Evolutionary conservation across 2,329 filamentous ascomycete species (phyloP), one percentile per base, ranked within the genome.

Genomic region (Colletotrichum phormii): DNA sequence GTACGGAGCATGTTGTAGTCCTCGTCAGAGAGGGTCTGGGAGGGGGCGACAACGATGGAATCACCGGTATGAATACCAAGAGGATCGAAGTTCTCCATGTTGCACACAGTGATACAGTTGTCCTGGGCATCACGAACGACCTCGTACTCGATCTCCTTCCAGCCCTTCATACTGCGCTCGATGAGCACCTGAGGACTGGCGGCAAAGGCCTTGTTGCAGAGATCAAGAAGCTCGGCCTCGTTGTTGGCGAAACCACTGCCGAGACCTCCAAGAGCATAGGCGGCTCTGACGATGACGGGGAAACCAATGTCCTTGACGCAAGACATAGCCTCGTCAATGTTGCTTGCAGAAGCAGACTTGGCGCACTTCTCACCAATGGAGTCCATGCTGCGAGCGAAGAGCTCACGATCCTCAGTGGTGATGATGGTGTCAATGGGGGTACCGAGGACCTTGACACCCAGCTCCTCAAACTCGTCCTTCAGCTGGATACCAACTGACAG

Each of bases 51-150:
- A 64, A 99, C 97, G 76, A 99, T 98, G 13, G 96, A 98, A 81
- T 99, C 97, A 82, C 97, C 97, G 3, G 97, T 99, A 81, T 98
- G 97, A 75, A 98, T 98, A 79, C 97, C 97, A 1, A 99, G 91
- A 67, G 97, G 97, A 82, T 99, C 97, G 80, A 99, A 99, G 86
- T 99, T 99, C 86, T 99, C 97, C 97, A 99, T 98, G 87, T 99
- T 99, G 84, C 97, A 99, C 74, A 99, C 97, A 7, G 97, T 99
- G 81, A 99, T 98, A 82, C 97, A 99, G 89, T 98, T 98, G 86
- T 99, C 95, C 78, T 95, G 92, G 70, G 92, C 93, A 86, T 98
- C 97, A 79, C 97, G 93, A 53, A 99, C 97, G 74, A 98, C 97
- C 83, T 99, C 97, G 81, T 98, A 99, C 83, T 99, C 97, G 75